Evolutionary conservation across 768 basidiomycete genomes (phyloP).

Genomic region (Tylopilus plumbeoviolaceoides): DNA sequence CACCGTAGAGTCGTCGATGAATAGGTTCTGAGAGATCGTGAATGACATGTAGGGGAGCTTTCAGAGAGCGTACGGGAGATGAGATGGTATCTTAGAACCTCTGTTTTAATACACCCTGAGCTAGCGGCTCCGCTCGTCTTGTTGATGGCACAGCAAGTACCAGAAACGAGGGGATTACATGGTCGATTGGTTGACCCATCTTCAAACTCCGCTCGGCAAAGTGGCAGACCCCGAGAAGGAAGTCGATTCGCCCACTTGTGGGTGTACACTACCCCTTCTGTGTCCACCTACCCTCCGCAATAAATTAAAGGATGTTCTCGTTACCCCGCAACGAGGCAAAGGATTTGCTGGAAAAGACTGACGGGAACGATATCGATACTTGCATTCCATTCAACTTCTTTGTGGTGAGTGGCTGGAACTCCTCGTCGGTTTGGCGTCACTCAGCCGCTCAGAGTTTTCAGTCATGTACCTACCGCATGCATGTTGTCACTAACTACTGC

Average conservation of each 20-base stretch:
- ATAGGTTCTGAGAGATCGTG: constrained; percentile 34
- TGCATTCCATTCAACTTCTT: constrained; percentile 1
- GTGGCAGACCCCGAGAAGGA: not conserved
- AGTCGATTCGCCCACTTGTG: no score
- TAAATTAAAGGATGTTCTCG: no score
- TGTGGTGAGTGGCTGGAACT: constrained; percentile 5
- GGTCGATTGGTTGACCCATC: no score
- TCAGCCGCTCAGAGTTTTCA: constrained; percentile 4
- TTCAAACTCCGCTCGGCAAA: no score
- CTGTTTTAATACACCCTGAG: constrained; percentile 4
- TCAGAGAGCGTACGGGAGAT: constrained; percentile 3
- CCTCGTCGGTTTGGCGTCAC: not conserved
- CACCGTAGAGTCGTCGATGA: constrained; percentile 17
- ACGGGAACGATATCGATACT: constrained; percentile 41
- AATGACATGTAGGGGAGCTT: constrained; percentile 14
- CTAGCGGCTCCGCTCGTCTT: no score
- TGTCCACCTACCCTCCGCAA: no score
- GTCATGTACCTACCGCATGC: constrained; percentile 20
- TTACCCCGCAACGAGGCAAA: constrained; percentile 99
- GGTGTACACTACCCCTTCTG: no score
- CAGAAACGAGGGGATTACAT: no score
- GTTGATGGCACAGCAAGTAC: no score
- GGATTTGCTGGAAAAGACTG: constrained; percentile 81
- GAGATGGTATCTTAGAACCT: no score
- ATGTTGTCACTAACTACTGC: constrained; percentile 8